Evolutionary conservation across 305 asterid genomes (phyloP), one percentile per base, ranked within the genome.

Genomic region (Fraxinus angustifolia): DNA sequence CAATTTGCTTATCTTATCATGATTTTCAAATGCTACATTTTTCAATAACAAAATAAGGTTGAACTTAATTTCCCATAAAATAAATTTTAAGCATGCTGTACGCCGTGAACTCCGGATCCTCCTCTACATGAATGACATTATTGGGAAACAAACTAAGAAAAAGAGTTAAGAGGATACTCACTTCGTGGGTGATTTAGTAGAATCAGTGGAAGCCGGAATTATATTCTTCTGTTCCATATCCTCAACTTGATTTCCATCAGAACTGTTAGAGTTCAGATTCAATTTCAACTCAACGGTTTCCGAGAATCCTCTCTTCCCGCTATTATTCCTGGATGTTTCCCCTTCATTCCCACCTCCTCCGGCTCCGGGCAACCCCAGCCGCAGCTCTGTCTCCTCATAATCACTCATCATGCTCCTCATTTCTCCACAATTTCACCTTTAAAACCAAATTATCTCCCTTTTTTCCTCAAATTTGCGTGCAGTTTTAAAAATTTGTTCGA

Each of bases 271-370:
- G 28, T 48, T 83, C 1, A 85, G 35, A 28, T 85, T 83, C 34
- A 85, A 82, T 80, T 85, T 85, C 77, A 85, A 71, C 75, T 80
- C 86, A n/a, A 85, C 75, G 40, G 85, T 83, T 53, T 86, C 78
- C 8, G 72, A 50, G 30, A 86, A 86, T 0, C 81, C 88, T 74
- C 86, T 80, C 81, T 86, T 86, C 79, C 76, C 79, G 68, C 60
- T 53, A 14, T 73, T 23, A 16, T 23, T 68, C 12, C 26, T 45
- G 35, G 36, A 31, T 6, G 68, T 58, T 58, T 28, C 79, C 12
- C 65, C n/a, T 12, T 73, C 48, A 58, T 40, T 60, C 1, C 42
- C 35, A 12, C 12, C 19, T 19, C 70, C 78, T 19, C 83, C 50
- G 21, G 45, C 84, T 5, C 85, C 85, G 4, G 88, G 88, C 73